These are phyloP conservation scores for Kurtzmaniella quercitrusa DNA, from an alignment of 1,139 yeast genomes.

Conservation along the genomic window DNA sequence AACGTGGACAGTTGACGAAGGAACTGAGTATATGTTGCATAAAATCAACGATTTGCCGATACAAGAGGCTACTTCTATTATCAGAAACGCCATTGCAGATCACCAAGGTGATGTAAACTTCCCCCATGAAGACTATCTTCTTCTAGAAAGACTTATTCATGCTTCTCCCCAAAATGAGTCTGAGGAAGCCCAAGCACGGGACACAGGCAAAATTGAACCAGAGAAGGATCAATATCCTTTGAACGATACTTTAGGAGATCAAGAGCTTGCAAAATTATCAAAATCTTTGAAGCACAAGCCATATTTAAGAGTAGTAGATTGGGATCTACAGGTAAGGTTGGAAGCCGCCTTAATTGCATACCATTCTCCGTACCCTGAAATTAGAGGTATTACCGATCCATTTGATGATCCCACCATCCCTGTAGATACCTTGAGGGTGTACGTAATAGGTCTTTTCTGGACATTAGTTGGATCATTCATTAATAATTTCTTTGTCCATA, in stretches of 20 bases:
- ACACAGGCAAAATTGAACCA: not conserved
- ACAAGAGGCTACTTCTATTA: conserved; percentile 26
- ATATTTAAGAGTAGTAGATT: conserved; percentile 27
- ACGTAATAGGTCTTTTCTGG: conserved; percentile 39
- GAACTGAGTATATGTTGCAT: conserved; percentile 23
- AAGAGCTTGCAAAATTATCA: not conserved
- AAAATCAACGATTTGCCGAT: conserved; percentile 20
- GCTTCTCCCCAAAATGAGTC: conserved; percentile 4
- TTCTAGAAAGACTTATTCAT: conserved; percentile 28
- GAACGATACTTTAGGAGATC: not conserved
- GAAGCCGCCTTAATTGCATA: conserved; percentile 41
- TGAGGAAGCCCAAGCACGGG: conserved; percentile 8
- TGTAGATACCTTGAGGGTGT: conserved; percentile 40
- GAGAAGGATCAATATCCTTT: not conserved
- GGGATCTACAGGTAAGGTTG: conserved; percentile 32
- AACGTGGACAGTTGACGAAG: not conserved
- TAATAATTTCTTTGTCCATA: conserved; percentile 41
- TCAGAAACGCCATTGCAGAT: conserved; percentile 35
- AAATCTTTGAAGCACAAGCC: conserved; percentile 4
- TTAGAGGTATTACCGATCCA: conserved; percentile 43
- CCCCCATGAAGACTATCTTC: conserved; percentile 30
- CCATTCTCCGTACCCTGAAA: conserved; percentile 47
- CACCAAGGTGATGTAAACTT: conserved; percentile 43
- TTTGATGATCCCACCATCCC: conserved; percentile 36
- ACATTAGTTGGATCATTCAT: conserved; percentile 39